A percentile compares a stretch with the other conserved stretches of the same genome.
These are phyloP conservation scores for Xylariales sp. DNA, from an alignment of 2,329 filamentous ascomycete genomes.

Conservation along the genomic window DNA sequence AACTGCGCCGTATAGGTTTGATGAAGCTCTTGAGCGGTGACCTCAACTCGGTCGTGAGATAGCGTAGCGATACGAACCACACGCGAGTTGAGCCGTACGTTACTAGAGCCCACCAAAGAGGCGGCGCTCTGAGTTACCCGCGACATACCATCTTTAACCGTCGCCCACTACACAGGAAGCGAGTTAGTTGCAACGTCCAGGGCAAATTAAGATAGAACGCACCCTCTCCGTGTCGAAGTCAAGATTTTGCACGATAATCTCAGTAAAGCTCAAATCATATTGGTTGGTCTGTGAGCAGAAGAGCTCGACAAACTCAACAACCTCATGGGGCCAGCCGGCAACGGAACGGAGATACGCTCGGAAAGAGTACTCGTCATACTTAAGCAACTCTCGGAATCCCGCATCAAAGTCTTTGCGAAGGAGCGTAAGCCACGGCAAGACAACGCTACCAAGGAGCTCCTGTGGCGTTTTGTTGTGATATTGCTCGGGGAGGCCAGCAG, in stretches of 20 bases:
- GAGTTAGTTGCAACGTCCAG: too few relatives aligned
- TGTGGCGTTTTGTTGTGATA: constrained; percentile 25
- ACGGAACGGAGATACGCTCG: constrained; percentile 21
- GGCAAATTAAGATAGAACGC: too few relatives aligned
- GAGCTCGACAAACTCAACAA: constrained; percentile 37
- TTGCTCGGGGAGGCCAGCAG: constrained; percentile 5
- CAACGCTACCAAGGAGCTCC: constrained; percentile 22
- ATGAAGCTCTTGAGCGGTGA: neutral
- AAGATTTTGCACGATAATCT: constrained; percentile 34
- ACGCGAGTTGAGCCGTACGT: constrained; percentile 12
- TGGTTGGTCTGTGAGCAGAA: constrained; percentile 32
- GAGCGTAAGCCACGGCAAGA: constrained; percentile 22
- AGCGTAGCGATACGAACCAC: constrained; percentile 1
- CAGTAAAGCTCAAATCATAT: constrained; percentile 33
- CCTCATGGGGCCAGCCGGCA: constrained; percentile 30
- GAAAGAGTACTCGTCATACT: constrained; percentile 34
- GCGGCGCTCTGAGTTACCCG: neutral
- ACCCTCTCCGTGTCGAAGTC: constrained; percentile 25
- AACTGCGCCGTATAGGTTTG: neutral
- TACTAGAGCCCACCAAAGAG: constrained; percentile 15
- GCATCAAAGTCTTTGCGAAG: constrained; percentile 33
- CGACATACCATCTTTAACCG: constrained; percentile 22
- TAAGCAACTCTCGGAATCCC: constrained; percentile 27
- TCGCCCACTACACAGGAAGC: too few relatives aligned
- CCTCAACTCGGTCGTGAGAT: constrained; percentile 6